Evolutionary conservation across 2,329 filamentous ascomycete genomes (phyloP), one percentile per base, ranked within the genome.

Genomic region (Chrysoporthe austroafricana): DNA sequence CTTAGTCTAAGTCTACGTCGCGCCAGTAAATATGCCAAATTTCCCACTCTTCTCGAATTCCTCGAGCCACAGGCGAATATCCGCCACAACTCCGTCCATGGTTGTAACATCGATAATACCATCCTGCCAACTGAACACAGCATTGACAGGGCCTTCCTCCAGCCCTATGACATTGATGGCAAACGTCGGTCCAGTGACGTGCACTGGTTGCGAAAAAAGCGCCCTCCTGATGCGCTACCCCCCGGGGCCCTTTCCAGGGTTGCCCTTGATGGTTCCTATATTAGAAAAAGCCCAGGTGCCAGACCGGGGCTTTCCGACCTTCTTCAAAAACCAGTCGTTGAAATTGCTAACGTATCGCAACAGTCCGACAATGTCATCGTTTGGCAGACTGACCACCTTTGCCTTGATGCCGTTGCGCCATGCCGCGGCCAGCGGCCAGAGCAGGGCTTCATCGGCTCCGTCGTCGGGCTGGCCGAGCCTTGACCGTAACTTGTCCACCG

Each of bases 221-320:
- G 79, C 73, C n/a, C 83, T 79, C 4, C 78, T 77, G 34, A 86
- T 78, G 2, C 69, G 72, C 79, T 79, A 81, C 3, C 58, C 67
- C 32, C 58, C 64, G 43, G 11, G 71, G 7, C 54, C 70, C 66
- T 70, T 66, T 7, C 68, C 62, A 11, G 39, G 57, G 11, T 46
- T 60, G 0, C 68, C 64, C 5, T 75, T 72, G n/a, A 84, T 72
- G 16, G 77, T 76, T 0, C 86, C 86, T 5, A 87, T 68, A 71
- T 88, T 88, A 69, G 83, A 86, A 4, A 88, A 72, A 69, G 84
- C 82, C 81, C 84, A 88, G 0, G 83, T 82, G 3, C 72, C 71
- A 2, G 77, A 73, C 11, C 84, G 79, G 14, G 76, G 71, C 64
- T 77, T 74, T 0, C 84, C 84, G 18, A 86, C 73, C 71, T 81